Evolutionary conservation across 805 yeast genomes (phyloP), one percentile per base, ranked within the genome.

Genomic region (Debaryomyces tyrocola): DNA sequence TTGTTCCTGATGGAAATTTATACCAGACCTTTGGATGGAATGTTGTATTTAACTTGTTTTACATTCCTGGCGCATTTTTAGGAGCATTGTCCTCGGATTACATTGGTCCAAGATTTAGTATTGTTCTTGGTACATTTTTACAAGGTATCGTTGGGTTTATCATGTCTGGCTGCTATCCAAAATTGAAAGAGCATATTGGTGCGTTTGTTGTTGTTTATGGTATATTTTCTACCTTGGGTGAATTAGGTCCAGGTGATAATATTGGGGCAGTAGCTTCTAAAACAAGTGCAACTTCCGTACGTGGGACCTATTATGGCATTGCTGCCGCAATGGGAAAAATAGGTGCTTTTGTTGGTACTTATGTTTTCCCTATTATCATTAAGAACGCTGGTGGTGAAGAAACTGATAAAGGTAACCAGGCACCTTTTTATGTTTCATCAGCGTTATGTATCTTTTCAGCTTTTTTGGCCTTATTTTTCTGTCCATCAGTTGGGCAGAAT

Each of bases 211-310:
- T 90, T 37, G 85, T 87, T 24, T 92, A 85, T 62, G 97, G 97
- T 71, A 83, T 92, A 53, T 92, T 90, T 66, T 73, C 82, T 64
- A 76, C 96, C 6, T 75, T 89, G 41, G 97, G 97, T 59, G 97
- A 92, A 67, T 87, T 91, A 66, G 96, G 96, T 27, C 91, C 96
- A 11, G 98, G 97, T 70, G 89, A 90, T 68, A 89, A 87, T 68
- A 85, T 87, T 64, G 97, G 97, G 55, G 70, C 87, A 46, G 74
- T 91, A 51, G 95, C 96, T 17, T 79, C 96, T 36, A 90, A 90
- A 69, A 85, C 96, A 6, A 78, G 84, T 40, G 86, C 96, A 38
- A 84, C 96, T 8, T 84, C 96, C 18, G 79, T 90, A 46, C 84
- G 97, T 72, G 97, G 97, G 48, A 87, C 87, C 58, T 88, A 86